phyloP scores from a whole-genome alignment of 768 basidiomycete species.

The Suillus subluteus region DNA sequence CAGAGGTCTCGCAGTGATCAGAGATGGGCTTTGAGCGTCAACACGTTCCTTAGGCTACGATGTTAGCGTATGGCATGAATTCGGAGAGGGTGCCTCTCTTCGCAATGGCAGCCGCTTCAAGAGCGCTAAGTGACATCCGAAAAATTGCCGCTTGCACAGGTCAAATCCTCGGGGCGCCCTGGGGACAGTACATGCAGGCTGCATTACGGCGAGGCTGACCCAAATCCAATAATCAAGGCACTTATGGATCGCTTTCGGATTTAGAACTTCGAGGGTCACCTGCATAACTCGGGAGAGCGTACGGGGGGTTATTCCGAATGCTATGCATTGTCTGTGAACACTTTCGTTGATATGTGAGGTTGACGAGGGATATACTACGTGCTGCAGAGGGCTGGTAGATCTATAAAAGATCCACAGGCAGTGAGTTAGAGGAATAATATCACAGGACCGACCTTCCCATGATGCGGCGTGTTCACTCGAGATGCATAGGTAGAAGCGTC shows the following conservation, averaged over 20 bases:
- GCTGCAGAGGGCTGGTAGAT: conserved; percentile 3
- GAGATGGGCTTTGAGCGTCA: not conserved
- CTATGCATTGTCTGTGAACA: conserved; percentile 1
- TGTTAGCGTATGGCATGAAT: not conserved
- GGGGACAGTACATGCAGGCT: not conserved
- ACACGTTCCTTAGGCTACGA: not conserved
- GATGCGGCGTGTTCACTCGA: not conserved
- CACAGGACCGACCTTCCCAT: conserved; percentile 4
- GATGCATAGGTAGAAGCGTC: not conserved
- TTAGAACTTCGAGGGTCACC: not conserved
- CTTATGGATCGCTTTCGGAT: not conserved
- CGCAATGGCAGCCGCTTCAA: not conserved
- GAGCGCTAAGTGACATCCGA: not conserved
- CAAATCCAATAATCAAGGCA: no score
- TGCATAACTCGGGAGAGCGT: not conserved
- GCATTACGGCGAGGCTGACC: not conserved
- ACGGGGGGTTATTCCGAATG: not conserved
- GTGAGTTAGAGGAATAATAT: not conserved
- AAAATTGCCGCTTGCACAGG: not conserved
- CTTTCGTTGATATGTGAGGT: not conserved
- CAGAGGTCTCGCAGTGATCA: not conserved
- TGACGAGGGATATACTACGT: not conserved
- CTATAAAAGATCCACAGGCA: not conserved
- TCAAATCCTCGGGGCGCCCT: not conserved
- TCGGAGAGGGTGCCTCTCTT: not conserved